A percentile compares a stretch with the other conserved stretches of the same genome.
These are phyloP conservation scores for Mucor ambiguus DNA, from an alignment of 371 early-diverging fungal genomes.

Conservation along the genomic window DNA sequence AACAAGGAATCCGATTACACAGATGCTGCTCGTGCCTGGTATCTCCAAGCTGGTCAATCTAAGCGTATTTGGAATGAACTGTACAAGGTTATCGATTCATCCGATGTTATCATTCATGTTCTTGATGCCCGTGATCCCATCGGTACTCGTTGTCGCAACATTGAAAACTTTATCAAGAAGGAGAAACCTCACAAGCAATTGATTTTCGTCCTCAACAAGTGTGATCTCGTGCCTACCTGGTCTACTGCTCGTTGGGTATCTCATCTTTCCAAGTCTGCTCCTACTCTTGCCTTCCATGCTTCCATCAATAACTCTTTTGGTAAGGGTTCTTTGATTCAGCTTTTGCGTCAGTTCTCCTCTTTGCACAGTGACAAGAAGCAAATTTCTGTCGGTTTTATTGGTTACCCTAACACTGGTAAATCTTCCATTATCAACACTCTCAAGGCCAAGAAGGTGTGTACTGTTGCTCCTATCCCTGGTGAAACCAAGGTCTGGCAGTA, in stretches of 20 bases:
- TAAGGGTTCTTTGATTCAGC: constrained; percentile 96
- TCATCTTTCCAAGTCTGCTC: constrained; percentile 87
- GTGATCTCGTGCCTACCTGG: constrained; percentile 99
- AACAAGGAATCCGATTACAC: constrained; percentile 74
- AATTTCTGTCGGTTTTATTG: constrained; percentile 97
- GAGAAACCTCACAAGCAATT: constrained; percentile 98
- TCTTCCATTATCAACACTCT: constrained; percentile 99
- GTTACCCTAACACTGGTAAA: constrained; percentile 97
- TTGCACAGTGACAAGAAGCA: constrained; percentile 97
- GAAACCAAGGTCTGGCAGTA: constrained; percentile 99
- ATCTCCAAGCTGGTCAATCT: constrained; percentile 95
- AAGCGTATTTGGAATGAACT: constrained; percentile 99
- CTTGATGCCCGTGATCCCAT: constrained; percentile 99
- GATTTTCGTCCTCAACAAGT: constrained; percentile 99
- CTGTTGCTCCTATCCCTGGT: constrained; percentile 99
- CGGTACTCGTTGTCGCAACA: constrained; percentile 94
- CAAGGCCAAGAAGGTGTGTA: constrained; percentile 96
- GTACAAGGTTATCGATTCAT: constrained; percentile 99
- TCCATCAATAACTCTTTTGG: constrained; percentile 98
- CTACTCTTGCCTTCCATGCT: constrained; percentile 99
- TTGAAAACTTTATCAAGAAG: constrained; percentile 92
- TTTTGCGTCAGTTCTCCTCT: constrained; percentile 95
- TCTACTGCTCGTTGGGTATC: constrained; percentile 97
- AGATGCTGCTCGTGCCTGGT: constrained; percentile 82
- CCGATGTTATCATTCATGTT: constrained; percentile 98